These are phyloP conservation scores for Zymoseptoria pseudotritici DNA, from an alignment of 2,329 filamentous ascomycete genomes.

Conservation along the genomic window DNA sequence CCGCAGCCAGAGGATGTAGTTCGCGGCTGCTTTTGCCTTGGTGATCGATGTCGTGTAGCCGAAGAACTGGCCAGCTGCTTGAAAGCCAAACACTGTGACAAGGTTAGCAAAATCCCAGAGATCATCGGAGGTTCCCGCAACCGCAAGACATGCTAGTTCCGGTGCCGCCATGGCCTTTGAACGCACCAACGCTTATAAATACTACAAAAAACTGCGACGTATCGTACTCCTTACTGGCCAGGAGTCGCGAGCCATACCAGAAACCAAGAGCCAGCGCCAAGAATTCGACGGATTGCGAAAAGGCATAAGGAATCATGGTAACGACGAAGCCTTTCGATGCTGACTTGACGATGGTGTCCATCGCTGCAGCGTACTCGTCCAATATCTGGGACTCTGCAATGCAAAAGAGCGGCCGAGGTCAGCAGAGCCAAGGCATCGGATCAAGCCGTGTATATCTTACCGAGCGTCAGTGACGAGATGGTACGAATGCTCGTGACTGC, in stretches of 20 bases:
- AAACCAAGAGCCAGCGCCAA: conserved; percentile 28
- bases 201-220: conserved; percentile 47
- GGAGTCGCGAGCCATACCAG: conserved; percentile 30
- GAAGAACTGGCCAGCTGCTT: conserved; percentile 60
- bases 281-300: conserved; percentile 30
- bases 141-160: too few relatives aligned
- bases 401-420: not conserved
- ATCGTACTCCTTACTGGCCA: conserved; percentile 29
- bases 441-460: not conserved
- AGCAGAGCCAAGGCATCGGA: not conserved
- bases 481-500: conserved; percentile 30
- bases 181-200: conserved; percentile 41
- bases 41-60: conserved; percentile 46
- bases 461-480: conserved; percentile 21
- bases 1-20: conserved; percentile 41
- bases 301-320: conserved; percentile 24
- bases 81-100: conserved; percentile 55
- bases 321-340: conserved; percentile 14
- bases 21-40: conserved; percentile 31
- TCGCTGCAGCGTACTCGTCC: conserved; percentile 22
- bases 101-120: too few relatives aligned
- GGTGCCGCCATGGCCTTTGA: too few relatives aligned
- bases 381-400: conserved; percentile 20
- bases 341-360: conserved; percentile 22
- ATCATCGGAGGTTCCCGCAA: too few relatives aligned